Conservation (phyloP, 2,329 filamentous ascomycete species). For the Chalaropsis thielavioides region DNA sequence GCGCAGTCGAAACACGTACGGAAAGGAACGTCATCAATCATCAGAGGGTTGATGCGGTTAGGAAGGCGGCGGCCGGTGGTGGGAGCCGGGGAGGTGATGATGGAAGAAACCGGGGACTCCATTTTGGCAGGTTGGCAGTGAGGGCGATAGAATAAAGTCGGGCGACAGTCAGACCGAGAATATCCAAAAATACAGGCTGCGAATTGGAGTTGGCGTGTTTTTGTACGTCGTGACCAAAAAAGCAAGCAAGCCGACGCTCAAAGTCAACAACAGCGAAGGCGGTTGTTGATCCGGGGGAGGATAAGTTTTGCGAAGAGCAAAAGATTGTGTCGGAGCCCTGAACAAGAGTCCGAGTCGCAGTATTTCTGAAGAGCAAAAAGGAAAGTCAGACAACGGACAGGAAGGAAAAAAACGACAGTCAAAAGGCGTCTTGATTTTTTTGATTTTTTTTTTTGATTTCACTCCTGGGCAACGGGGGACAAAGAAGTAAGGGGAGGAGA, state of each 20-base stretch:
- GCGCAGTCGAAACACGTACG: constrained; percentile 16
- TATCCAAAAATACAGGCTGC: background rate
- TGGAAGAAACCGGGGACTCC: constrained; percentile 13
- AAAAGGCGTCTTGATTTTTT: constrained; percentile 1
- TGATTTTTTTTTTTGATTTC: background rate
- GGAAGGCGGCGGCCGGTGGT: constrained; percentile 34
- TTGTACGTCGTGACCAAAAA: background rate
- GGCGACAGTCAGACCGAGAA: background rate
- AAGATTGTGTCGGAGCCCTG: background rate
- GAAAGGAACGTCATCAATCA: constrained; percentile 43
- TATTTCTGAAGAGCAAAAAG: background rate
- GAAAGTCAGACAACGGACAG: background rate
- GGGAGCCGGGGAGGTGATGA: constrained; percentile 21
- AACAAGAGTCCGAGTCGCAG: background rate
- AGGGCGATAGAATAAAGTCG: background rate
- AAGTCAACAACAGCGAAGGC: background rate
- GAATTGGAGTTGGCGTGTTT: background rate
- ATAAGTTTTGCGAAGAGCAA: background rate
- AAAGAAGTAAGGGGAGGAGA: background rate
- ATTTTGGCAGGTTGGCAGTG: constrained; percentile 1
- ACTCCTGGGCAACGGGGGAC: background rate
- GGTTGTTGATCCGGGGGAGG: background rate
- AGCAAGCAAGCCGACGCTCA: background rate
- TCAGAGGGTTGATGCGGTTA: constrained; percentile 44
- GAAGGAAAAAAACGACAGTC: background rate